Percentiles rank a stretch among this genome's conserved stretches.
Evolutionary conservation across 768 basidiomycete species (phyloP).

Genomic region (Phaffia tasmanica): DNA sequence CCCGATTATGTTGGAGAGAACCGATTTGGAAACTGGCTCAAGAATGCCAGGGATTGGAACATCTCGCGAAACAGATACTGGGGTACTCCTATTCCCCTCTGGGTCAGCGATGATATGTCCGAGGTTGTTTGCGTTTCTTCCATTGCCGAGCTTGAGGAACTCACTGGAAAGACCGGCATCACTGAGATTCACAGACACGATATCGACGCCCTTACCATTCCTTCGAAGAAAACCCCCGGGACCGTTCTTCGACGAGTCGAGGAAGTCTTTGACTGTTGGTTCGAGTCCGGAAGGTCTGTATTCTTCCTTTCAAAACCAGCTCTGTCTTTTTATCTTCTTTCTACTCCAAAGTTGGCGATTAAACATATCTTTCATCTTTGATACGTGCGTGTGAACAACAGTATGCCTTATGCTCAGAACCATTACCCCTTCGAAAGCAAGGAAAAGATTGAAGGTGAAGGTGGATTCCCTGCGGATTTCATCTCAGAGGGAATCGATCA

Average conservation of each 20-base stretch:
- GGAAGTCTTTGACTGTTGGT: conserved; percentile 99
- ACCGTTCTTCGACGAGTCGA: conserved; percentile 67
- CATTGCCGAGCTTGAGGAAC: conserved; percentile 68
- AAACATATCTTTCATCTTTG: not conserved
- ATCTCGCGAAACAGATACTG: conserved; percentile 97
- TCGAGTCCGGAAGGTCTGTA: conserved; percentile 88
- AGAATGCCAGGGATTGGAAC: conserved; percentile 98
- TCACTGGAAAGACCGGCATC: conserved; percentile 74
- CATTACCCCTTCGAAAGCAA: conserved; percentile 86
- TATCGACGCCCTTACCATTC: conserved; percentile 93
- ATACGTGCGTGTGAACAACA: conserved; percentile 35
- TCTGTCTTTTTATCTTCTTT: not conserved
- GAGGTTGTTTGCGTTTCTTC: conserved; percentile 87
- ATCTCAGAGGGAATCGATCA: conserved; percentile 98
- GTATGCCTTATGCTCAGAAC: conserved; percentile 95
- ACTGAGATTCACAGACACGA: conserved; percentile 85
- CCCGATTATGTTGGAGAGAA: conserved; percentile 81
- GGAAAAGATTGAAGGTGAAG: conserved; percentile 76
- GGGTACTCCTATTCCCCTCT: conserved; percentile 95
- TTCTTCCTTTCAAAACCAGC: not conserved
- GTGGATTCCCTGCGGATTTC: conserved; percentile 85
- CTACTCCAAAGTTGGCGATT: not conserved
- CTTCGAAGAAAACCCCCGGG: conserved; percentile 79
- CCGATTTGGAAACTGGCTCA: conserved; percentile 93
- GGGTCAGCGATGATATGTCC: conserved; percentile 83